Evolutionary conservation across 2,329 filamentous ascomycete genomes (phyloP).

Genomic region (Xenosphaeropsis pyriputrescens): DNA sequence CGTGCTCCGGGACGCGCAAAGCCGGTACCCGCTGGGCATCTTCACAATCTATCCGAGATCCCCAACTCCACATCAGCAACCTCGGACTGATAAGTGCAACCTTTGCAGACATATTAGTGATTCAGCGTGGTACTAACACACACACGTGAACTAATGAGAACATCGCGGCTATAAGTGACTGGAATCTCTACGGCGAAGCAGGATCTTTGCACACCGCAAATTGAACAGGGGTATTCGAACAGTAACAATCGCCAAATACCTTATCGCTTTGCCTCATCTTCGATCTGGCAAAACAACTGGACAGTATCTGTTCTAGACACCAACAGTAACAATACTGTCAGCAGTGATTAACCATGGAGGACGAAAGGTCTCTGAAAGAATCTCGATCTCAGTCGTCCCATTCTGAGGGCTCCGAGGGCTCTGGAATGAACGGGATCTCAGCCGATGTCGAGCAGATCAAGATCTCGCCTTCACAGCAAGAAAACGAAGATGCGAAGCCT

Average conservation of each 20-base stretch:
- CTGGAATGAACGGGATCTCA: too few species aligned
- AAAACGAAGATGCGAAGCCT: background rate
- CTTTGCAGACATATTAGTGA: background rate
- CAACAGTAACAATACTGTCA: too few species aligned
- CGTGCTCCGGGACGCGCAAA: background rate
- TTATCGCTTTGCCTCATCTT: too few species aligned
- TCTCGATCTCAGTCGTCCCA: too few species aligned
- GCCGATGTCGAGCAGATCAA: too few species aligned
- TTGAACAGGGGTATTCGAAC: background rate
- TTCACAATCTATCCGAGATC: background rate
- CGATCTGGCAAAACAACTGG: too few species aligned
- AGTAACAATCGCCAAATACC: too few species aligned
- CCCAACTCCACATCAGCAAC: background rate
- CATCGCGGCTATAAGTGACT: background rate
- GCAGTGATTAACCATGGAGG: too few species aligned
- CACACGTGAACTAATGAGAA: background rate
- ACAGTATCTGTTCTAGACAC: too few species aligned
- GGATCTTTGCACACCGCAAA: background rate
- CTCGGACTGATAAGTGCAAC: background rate
- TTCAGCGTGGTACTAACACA: background rate
- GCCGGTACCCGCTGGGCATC: background rate
- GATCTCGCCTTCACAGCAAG: too few species aligned
- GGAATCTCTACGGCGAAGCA: background rate
- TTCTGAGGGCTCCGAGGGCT: too few species aligned
- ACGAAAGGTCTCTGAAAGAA: too few species aligned